Conservation (phyloP, 495 filamentous ascomycete species). For the Xylaria acuta region DNA sequence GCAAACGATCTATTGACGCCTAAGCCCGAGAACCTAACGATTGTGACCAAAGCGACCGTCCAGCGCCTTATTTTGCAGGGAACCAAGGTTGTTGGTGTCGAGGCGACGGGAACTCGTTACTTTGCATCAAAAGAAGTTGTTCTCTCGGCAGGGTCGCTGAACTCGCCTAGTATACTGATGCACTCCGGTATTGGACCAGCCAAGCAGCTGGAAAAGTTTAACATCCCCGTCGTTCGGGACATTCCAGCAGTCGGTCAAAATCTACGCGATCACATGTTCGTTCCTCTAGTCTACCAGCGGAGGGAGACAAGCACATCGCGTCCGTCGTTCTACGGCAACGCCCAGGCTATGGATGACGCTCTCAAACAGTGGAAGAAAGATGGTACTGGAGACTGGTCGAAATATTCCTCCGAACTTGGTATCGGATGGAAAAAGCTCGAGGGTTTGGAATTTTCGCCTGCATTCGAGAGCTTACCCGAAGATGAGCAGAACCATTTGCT, state of each 20-base stretch:
- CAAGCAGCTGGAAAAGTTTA: constrained; percentile 55
- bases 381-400: constrained; percentile 55
- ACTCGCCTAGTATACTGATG: constrained; percentile 67
- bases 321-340: constrained; percentile 38
- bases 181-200: constrained; percentile 68
- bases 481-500: constrained; percentile 48
- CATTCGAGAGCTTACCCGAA: constrained; percentile 54
- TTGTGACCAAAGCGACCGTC: constrained; percentile 57
- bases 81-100: constrained; percentile 59
- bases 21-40: constrained; percentile 56
- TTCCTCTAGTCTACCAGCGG: constrained; percentile 36
- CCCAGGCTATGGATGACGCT: constrained; percentile 48
- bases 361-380: constrained; percentile 55
- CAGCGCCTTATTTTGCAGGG: constrained; percentile 58
- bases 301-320: constrained; percentile 39
- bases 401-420: constrained; percentile 47
- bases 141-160: constrained; percentile 62
- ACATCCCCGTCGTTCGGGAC: constrained; percentile 58
- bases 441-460: constrained; percentile 40
- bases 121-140: constrained; percentile 64
- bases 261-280: constrained; percentile 60
- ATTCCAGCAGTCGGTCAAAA: constrained; percentile 61
- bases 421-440: constrained; percentile 64
- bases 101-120: constrained; percentile 42
- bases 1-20: constrained; percentile 55